Base-by-base conservation (phyloP, 1,284 basidiomycete genomes). In the Papiliotrema nemorosa region DNA sequence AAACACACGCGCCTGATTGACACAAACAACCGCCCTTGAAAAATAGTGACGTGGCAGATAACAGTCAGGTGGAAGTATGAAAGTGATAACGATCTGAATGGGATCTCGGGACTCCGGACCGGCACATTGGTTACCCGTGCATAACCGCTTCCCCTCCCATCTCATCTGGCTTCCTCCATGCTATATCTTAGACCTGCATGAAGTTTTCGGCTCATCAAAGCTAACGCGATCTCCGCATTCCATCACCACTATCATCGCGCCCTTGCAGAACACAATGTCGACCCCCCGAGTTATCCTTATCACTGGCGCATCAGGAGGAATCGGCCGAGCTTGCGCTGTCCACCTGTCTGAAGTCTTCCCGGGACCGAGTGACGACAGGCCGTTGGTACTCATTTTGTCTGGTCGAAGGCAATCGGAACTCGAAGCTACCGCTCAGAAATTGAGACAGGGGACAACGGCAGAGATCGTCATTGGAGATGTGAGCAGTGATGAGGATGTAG, bases 371-470 rank as follows among this genome's bases (percentile, higher is more conserved):
- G 20, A 79, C 79, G 5, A 72, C 73, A 27, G 78, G 78, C 10
- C 81, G 82, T 5, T 86, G 82, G 84, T 78, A 74, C 47, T 85
- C 31, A 78, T 81, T 5, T 59, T 86, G 16, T 80, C 79, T 31
- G 79, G 77, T 2, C 67, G 86, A 20, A 76, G 85, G 25, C 62
- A 74, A 9, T 76, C 77, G 4, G 78, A 81, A 46, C 76, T 88
- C 3, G 69, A 80, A 42, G 80, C 82, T 58, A 86, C 85, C 0
- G 73, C 75, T 29, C 56, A 67, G 2, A 62, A 78, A 36, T 84
- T 82, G 60, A 22, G 53, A 10, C 41, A 51, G 7, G 41, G 34
- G 10, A 49, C 37, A 20, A 31, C 10, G 27, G 74, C 75, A 22
- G 60, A 82, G 16, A 63, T 80, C 13, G 60, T 84, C 14, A 62